phyloP scores from a whole-genome alignment of 2,329 filamentous ascomycete genomes.

The Stromatinia cepivora region DNA sequence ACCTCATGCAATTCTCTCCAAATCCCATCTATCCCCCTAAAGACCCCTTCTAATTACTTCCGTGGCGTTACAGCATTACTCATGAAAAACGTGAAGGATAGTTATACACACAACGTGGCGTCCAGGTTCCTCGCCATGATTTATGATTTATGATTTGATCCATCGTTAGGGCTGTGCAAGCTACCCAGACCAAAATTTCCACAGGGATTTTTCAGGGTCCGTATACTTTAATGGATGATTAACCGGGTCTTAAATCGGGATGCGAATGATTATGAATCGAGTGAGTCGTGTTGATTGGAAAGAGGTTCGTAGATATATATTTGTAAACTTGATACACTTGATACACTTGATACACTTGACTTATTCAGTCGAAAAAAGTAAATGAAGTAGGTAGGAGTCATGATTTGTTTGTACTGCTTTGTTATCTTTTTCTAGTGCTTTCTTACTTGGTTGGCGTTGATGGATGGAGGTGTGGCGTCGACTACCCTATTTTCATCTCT shows the following conservation, averaged over 20 bases:
- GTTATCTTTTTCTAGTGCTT: not conserved
- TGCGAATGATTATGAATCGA: not conserved
- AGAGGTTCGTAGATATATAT: not conserved
- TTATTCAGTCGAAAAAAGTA: too few relatives aligned
- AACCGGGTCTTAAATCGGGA: not conserved
- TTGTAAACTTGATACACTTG: too few relatives aligned
- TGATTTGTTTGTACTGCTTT: too few relatives aligned
- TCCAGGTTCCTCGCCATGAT: slow-evolving; percentile 11
- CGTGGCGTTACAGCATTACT: not conserved
- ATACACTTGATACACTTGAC: too few relatives aligned
- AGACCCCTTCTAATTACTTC: not conserved
- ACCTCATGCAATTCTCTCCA: not conserved
- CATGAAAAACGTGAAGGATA: not conserved
- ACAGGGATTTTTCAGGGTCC: slow-evolving; percentile 1
- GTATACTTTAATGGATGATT: too few relatives aligned
- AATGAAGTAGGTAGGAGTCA: not conserved
- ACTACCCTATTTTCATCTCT: slow-evolving; percentile 1
- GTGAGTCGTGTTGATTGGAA: not conserved
- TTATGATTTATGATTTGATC: slow-evolving; percentile 20
- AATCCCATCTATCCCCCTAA: not conserved
- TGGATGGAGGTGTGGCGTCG: not conserved
- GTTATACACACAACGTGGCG: slow-evolving; percentile 13
- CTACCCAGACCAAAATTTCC: not conserved
- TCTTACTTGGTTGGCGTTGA: not conserved
- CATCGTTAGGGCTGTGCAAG: slow-evolving; percentile 23